Evolutionary conservation across 495 filamentous ascomycete species (phyloP).

Genomic region (Neurospora tetrasperma): DNA sequence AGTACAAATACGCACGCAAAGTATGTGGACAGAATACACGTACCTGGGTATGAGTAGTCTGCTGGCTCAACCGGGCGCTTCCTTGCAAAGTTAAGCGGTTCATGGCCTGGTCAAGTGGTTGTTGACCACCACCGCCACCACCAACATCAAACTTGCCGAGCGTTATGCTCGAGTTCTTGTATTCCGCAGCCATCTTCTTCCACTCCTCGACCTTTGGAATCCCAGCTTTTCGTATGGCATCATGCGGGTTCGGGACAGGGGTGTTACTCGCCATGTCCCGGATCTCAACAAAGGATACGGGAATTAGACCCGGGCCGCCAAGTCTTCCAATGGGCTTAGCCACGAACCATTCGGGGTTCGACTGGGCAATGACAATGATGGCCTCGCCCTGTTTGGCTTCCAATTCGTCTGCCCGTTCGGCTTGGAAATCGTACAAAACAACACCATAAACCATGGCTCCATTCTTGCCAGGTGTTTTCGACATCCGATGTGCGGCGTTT

Average conservation of each 20-base stretch:
- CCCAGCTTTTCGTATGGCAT: slow-evolving; percentile 79
- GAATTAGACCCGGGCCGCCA: slow-evolving; percentile 89
- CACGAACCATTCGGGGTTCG: slow-evolving; percentile 99
- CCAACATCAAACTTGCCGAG: slow-evolving; percentile 76
- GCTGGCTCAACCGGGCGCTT: slow-evolving; percentile 32
- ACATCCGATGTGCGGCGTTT: slow-evolving; percentile 30
- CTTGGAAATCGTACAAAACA: slow-evolving; percentile 94
- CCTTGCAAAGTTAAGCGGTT: slow-evolving; percentile 66
- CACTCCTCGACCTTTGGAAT: slow-evolving; percentile 98
- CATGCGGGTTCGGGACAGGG: slow-evolving; percentile 70
- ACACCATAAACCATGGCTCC: slow-evolving; percentile 93
- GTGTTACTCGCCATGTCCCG: slow-evolving; percentile 84
- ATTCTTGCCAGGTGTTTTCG: slow-evolving; percentile 49
- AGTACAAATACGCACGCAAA: slow-evolving; percentile 7
- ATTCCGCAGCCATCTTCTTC: slow-evolving; percentile 99
- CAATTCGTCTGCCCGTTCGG: slow-evolving; percentile 88
- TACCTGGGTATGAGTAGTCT: slow-evolving; percentile 32
- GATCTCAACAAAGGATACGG: slow-evolving; percentile 94
- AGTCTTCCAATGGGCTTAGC: slow-evolving; percentile 94
- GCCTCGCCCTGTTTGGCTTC: slow-evolving; percentile 92
- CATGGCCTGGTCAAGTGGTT: slow-evolving; percentile 57
- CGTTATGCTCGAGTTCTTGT: slow-evolving; percentile 97
- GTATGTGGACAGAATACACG: slow-evolving; percentile 12
- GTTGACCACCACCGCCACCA: slow-evolving; percentile 28
- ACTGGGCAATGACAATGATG: slow-evolving; percentile 97